Base-by-base conservation (phyloP, 2,329 filamentous ascomycete species). In the Macrophomina pseudophaseolina region DNA sequence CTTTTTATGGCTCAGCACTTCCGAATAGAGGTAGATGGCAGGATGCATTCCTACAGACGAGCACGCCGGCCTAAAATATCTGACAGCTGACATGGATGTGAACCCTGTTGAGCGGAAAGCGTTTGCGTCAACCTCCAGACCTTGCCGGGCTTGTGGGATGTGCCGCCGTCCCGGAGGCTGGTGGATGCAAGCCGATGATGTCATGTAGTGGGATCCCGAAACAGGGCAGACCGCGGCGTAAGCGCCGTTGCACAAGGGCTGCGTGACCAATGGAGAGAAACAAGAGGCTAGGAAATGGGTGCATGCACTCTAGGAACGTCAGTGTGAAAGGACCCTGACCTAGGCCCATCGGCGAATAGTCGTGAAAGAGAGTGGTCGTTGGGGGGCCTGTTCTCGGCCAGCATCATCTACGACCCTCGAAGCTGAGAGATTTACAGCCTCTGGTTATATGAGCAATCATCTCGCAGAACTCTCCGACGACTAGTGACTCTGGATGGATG, bases 151-250 rank as follows among this genome's bases (percentile, higher is more conserved):
- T 33, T 30, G 30, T 14, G 18, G 46, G 46, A 16, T 40, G 33
- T 9, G 35, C 18, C n/a, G 62, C 48, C 16, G 35, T 14, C n/a
- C 18, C 16, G 18, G 38, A 49, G 46, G 44, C 14, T 30, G 63
- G 14, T 40, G 60, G 46, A 40, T 28, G 53, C 42, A 49, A 48
- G 51, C 60, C 63, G 40, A 58, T 65, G 63, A 65, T 65, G 63
- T 65, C 63, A 65, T 58, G 51, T n/a, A 38, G 63, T 40, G 46
- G 30, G n/a, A 38, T 14, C 30, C 42, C 30, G 58, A 62, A 62
- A 62, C 58, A 62, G 44, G 58, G 58, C 48, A 62, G 56, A 35
- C 58, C 30, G 30, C 5, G 52, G 16, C 52, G 7, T 40, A 9
- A 9, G 9, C 33, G 23, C 23, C 4, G 30, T 49, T 12, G 58